Evolutionary conservation across 176 grass and related monocot genomes (phyloP).

Genomic region (Aegilops umbellulata): DNA sequence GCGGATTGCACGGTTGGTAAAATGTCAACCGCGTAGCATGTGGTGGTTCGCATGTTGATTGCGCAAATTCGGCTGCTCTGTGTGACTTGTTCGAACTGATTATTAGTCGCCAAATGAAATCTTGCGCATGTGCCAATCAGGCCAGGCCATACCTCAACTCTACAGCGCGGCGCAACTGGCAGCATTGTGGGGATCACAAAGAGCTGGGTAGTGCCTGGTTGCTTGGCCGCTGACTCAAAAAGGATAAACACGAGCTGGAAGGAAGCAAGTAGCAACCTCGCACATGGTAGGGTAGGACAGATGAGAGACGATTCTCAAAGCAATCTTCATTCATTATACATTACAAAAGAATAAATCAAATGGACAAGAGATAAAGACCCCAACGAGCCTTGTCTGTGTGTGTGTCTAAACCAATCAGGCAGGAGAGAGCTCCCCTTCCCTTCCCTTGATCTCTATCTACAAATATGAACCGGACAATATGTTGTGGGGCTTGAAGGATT

Average conservation of each 20-base stretch:
- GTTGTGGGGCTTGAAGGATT: neutral
- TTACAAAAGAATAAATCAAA: constrained; percentile 45
- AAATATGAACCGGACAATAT: neutral
- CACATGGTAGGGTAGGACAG: neutral
- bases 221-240: neutral
- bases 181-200: neutral
- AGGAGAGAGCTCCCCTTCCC: neutral
- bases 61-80: neutral
- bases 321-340: neutral
- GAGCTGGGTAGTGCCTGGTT: neutral
- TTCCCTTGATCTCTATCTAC: constrained; percentile 38
- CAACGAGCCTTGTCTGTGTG: neutral
- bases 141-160: neutral
- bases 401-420: constrained; percentile 9
- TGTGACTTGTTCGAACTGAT: neutral
- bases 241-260: neutral
- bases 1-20: neutral
- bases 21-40: neutral
- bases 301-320: neutral
- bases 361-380: constrained; percentile 33
- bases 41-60: neutral
- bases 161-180: neutral
- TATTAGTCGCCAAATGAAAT: constrained; percentile 8
- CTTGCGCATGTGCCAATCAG: neutral
- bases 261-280: neutral